Conservation (phyloP, 1,284 basidiomycete genomes). For the Pyrrhoderma noxium region DNA sequence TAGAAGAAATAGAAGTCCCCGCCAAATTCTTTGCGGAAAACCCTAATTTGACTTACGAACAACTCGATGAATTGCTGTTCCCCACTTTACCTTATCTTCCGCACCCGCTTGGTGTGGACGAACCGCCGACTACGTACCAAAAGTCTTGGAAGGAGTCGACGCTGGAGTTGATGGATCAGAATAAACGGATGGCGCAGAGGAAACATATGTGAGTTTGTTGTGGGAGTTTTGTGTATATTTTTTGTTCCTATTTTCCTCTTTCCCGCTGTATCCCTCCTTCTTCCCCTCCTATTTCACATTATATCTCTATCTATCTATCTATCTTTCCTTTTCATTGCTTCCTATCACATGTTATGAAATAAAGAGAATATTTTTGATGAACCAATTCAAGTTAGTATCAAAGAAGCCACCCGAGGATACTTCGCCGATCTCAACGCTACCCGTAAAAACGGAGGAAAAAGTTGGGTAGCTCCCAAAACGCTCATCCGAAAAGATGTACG, state of each 20-base stretch:
- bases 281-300: too few species aligned
- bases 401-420: conserved; percentile 83
- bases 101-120: conserved; percentile 67
- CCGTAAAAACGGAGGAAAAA: conserved; percentile 83
- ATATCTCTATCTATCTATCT: conserved; percentile 1
- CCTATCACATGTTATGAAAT: too few species aligned
- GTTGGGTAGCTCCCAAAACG: conserved; percentile 87
- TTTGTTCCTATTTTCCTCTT: neutral
- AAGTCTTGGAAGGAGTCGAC: conserved; percentile 63
- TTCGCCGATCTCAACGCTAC: conserved; percentile 86
- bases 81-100: conserved; percentile 50
- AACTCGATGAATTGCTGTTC: too few species aligned
- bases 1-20: too few species aligned
- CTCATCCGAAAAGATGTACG: conserved; percentile 85
- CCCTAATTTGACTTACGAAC: too few species aligned
- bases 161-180: conserved; percentile 67
- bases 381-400: conserved; percentile 51
- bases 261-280: neutral
- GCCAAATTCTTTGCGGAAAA: too few species aligned
- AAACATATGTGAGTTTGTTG: conserved; percentile 74
- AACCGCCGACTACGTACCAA: conserved; percentile 46
- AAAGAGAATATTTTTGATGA: conserved; percentile 14
- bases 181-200: conserved; percentile 64
- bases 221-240: too few species aligned
- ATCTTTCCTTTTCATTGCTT: too few species aligned